A percentile compares a stretch with the other conserved stretches of the same genome.
Conservation (phyloP, 2,329 filamentous ascomycete species). For the Aspergillus novofumigatus region DNA sequence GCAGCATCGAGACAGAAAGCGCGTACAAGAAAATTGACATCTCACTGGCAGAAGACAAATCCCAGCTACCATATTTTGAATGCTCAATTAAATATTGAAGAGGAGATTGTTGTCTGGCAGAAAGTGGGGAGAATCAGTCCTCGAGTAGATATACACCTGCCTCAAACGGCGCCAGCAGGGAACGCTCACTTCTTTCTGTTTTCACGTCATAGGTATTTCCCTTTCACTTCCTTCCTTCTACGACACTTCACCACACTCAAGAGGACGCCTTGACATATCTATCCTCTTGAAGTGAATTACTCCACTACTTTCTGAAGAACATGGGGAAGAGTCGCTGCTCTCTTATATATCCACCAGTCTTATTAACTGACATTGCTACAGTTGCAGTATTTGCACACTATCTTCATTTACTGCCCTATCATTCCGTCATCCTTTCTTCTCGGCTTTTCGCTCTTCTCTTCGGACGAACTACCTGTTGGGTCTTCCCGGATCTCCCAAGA, state of each 20-base stretch:
- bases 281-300: not conserved
- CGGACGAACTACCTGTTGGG: not conserved
- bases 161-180: not conserved
- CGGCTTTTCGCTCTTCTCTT: not conserved
- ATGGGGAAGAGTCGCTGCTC: not conserved
- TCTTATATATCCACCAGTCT: not conserved
- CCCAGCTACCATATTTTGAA: not conserved
- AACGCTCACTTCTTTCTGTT: not conserved
- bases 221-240: not conserved
- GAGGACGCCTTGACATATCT: not conserved
- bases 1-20: not conserved
- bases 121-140: not conserved
- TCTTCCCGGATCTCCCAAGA: not conserved
- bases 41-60: not conserved
- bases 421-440: not conserved
- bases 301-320: not conserved
- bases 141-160: slow-evolving; percentile 1
- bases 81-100: not conserved
- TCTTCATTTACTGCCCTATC: not conserved
- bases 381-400: not conserved
- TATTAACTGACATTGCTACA: not conserved
- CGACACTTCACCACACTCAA: not conserved
- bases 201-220: not conserved
- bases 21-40: not conserved
- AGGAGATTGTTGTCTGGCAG: not conserved